Conservation (phyloP, 805 yeast species). For the Candida sanyiensis region DNA sequence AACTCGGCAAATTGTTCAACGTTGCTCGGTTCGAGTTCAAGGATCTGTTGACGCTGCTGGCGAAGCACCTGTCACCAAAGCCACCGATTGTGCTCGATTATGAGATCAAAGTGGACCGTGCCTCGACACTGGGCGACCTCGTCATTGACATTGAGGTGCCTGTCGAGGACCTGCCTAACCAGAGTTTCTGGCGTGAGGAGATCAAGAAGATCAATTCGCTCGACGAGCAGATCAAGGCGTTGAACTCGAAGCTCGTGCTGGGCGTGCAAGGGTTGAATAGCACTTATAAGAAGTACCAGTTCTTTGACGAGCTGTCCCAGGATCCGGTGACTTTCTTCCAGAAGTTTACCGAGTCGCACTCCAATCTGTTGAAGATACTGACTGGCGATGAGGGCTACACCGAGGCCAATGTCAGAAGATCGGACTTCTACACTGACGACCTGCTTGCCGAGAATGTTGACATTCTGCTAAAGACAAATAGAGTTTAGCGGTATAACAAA, state of each 20-base stretch:
- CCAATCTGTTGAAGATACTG: conserved; percentile 78
- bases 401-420: conserved; percentile 82
- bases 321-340: conserved; percentile 75
- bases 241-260: conserved; percentile 30
- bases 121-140: conserved; percentile 74
- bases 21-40: conserved; percentile 57
- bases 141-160: conserved; percentile 72
- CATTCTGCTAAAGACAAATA: conserved; percentile 9
- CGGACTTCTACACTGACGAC: conserved; percentile 53
- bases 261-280: conserved; percentile 47
- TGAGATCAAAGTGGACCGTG: conserved; percentile 67
- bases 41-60: conserved; percentile 62
- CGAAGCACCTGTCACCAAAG: conserved; percentile 65
- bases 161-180: conserved; percentile 28
- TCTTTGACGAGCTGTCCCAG: conserved; percentile 80
- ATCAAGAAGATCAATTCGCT: conserved; percentile 25
- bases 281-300: conserved; percentile 62
- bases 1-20: conserved; percentile 38
- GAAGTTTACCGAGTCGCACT: conserved; percentile 71
- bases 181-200: conserved; percentile 27
- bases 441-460: conserved; percentile 11
- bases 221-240: conserved; percentile 29
- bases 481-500: conserved; percentile 27
- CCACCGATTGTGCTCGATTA: conserved; percentile 78
- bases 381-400: conserved; percentile 86